Base-by-base conservation (phyloP, 306 rosid genomes). In the Dryas alaskensis region DNA sequence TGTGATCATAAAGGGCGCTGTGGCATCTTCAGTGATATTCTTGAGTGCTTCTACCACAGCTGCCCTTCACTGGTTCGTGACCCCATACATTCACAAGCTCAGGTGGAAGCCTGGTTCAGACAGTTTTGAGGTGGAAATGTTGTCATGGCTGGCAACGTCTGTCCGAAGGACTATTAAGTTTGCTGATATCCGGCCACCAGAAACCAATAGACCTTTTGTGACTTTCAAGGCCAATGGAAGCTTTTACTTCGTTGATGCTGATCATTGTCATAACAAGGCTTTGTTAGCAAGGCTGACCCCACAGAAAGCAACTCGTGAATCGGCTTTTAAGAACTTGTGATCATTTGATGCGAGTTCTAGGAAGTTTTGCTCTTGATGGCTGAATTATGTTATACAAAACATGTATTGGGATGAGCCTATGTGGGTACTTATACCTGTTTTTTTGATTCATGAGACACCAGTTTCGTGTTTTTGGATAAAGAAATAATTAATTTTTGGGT, bases 1-100 rank as follows among this genome's bases (percentile, higher is more conserved):
- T 81, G 99, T 94, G 68, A 92, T 92, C 85, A 81, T 94, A 62
- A 94, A 94, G 79, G 95, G 97, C 67, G 97, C 93, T 1, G 94
- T 94, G 43, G 97, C 97, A 60, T 84, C 96, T 31, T 4, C 97
- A 7, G 90, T 89, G 6, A 87, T 94, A 81, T 89, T 94, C 87
- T 19, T 87, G 5, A 88, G 96, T 66, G 97, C 96, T 17, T 42
- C 89, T n/a, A 91, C 91, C 17, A 88, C 95, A 12, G 90, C 67
- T 0, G 87, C 79, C 71, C 91, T 94, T 74, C 92, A 92, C 86
- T 89, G 94, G 98, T 88, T 91, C 14, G 96, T 92, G 43, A 91
- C 90, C 71, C 96, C 97, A 1, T 92, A 92, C 60, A 62, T 91
- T 53, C 97, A 94, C 90, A 92, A 86, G 83, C 81, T 92, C 66